A percentile compares a stretch with the other conserved stretches of the same genome.
phyloP scores from a whole-genome alignment of 2,329 filamentous ascomycete species.

The Trichophyton schoenleinii region DNA sequence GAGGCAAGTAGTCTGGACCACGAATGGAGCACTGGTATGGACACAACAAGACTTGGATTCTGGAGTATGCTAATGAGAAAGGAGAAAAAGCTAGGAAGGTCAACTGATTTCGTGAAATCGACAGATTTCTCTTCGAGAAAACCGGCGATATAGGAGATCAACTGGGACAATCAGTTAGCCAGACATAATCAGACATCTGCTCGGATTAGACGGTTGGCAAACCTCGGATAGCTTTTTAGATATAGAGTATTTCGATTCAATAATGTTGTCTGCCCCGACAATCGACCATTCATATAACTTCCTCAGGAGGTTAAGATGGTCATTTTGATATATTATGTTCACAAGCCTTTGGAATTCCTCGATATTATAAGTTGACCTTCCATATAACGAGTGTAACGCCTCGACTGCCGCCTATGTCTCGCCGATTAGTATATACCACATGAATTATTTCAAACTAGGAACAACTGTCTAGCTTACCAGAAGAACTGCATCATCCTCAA shows the following conservation, averaged over 20 bases:
- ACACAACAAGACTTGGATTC: constrained; percentile 79
- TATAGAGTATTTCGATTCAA: constrained; percentile 83
- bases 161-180: constrained; percentile 35
- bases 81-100: constrained; percentile 63
- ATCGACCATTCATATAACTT: constrained; percentile 68
- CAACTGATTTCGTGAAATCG: constrained; percentile 50
- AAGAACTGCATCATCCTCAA: constrained; percentile 58
- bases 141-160: constrained; percentile 72
- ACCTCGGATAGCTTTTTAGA: constrained; percentile 92
- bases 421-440: not conserved
- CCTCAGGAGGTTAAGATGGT: constrained; percentile 57
- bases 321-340: constrained; percentile 63
- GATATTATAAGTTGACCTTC: constrained; percentile 58
- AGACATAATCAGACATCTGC: not conserved
- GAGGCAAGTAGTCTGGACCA: constrained; percentile 76
- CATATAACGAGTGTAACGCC: constrained; percentile 70
- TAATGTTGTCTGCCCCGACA: constrained; percentile 67
- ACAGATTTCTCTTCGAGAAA: constrained; percentile 69
- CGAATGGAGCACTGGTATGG: constrained; percentile 79
- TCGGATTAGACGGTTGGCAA: constrained; percentile 18
- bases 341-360: constrained; percentile 68
- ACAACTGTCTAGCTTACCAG: constrained; percentile 42
- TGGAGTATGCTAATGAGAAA: constrained; percentile 69
- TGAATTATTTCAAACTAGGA: constrained; percentile 6
- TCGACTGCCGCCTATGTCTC: constrained; percentile 60